Percentiles rank a stretch among this genome's conserved stretches.
These are phyloP conservation scores for Gonapodya sp. DNA, from an alignment of 192 early-diverging fungal genomes.

Conservation along the genomic window DNA sequence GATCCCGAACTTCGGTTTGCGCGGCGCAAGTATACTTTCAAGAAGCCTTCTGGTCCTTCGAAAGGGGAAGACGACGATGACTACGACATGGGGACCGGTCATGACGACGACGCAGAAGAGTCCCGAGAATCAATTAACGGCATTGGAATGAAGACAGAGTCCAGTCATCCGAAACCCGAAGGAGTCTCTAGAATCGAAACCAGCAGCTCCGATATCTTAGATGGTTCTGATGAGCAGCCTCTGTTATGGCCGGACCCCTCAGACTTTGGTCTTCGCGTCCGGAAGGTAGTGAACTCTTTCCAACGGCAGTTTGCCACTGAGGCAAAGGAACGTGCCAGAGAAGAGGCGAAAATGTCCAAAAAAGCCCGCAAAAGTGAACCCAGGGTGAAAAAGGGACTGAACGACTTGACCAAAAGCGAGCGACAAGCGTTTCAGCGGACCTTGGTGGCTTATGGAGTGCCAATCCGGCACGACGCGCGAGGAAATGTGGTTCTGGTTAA, in stretches of 20 bases:
- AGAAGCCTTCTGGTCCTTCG: background rate
- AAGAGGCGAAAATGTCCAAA: conserved; percentile 25
- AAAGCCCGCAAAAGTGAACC: conserved; percentile 21
- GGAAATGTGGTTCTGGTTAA: background rate
- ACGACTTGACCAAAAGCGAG: conserved; percentile 33
- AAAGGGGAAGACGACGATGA: conserved; percentile 14
- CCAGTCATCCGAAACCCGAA: conserved; percentile 12
- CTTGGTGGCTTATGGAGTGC: conserved; percentile 38
- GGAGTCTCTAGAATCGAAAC: background rate
- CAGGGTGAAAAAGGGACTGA: conserved; percentile 30
- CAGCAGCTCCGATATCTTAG: background rate
- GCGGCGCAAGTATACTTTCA: conserved; percentile 17
- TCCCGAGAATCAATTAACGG: background rate
- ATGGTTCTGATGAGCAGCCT: conserved; percentile 13
- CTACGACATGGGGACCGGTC: background rate
- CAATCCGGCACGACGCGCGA: background rate
- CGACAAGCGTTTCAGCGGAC: conserved; percentile 35
- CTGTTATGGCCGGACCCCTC: conserved; percentile 30
- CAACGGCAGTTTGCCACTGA: conserved; percentile 23
- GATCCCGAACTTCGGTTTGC: conserved; percentile 36
- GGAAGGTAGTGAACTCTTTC: conserved; percentile 34
- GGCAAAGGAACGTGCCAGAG: conserved; percentile 16
- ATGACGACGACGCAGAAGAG: conserved; percentile 10
- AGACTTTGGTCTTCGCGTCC: conserved; percentile 35
- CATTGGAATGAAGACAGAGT: background rate